phyloP scores from a whole-genome alignment of 164 flowering plant genomes.

The Sedum album region DNA sequence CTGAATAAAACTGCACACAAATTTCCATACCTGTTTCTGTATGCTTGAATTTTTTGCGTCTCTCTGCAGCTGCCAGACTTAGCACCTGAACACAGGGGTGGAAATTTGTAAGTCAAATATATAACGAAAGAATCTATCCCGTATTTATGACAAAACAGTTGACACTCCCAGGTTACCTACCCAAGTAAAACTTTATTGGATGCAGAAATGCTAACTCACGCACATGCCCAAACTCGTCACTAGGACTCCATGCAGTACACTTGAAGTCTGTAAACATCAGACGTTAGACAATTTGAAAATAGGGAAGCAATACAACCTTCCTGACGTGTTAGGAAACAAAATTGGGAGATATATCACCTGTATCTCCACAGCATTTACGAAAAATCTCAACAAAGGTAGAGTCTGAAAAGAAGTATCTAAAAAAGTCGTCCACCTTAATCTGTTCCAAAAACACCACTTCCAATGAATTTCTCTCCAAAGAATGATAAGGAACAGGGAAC shows the following conservation, averaged over 20 bases:
- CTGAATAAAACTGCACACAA: too few relatives aligned
- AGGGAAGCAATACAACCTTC: neutral
- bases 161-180: conserved; percentile 25
- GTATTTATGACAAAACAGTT: neutral
- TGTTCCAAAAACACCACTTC: conserved; percentile 21
- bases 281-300: neutral
- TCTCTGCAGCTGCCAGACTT: conserved; percentile 71
- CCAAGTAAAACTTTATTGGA: conserved; percentile 88
- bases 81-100: conserved; percentile 46
- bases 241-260: conserved; percentile 61
- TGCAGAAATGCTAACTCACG: conserved; percentile 85
- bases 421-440: conserved; percentile 76
- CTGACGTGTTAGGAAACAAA: conserved; percentile 11
- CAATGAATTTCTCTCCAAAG: neutral
- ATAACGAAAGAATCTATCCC: neutral
- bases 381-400: conserved; percentile 50
- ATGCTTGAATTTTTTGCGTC: conserved; percentile 62
- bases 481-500: neutral
- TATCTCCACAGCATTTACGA: conserved; percentile 76
- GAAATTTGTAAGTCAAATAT: conserved; percentile 5
- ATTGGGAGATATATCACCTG: conserved; percentile 43
- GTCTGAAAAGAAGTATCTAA: conserved; percentile 63
- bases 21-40: conserved; percentile 49
- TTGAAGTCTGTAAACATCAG: conserved; percentile 35
- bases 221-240: conserved; percentile 52